phyloP scores from a whole-genome alignment of 2,329 filamentous ascomycete species.

The Helicocarpus griseus region DNA sequence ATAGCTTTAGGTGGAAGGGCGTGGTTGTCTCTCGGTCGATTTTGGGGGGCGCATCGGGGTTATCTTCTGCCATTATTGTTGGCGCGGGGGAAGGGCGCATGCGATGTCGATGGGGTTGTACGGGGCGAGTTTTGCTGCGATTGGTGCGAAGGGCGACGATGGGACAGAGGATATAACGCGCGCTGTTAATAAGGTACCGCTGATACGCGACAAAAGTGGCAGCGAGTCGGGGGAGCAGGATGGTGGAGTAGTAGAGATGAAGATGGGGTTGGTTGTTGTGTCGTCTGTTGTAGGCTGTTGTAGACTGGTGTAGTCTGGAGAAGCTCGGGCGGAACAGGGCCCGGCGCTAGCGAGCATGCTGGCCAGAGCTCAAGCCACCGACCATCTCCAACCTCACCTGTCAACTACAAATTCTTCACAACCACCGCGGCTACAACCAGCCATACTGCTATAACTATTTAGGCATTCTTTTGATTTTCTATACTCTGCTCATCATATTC shows the following conservation, averaged over 20 bases:
- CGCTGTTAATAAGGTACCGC: background rate
- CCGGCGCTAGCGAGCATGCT: background rate
- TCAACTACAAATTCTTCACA: background rate
- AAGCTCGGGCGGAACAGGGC: too few species aligned
- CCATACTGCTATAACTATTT: background rate
- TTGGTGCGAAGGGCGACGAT: background rate
- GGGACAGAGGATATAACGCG: background rate
- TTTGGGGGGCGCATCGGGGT: constrained; percentile 30
- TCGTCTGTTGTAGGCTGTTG: too few species aligned
- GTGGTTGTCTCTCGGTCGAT: constrained; percentile 61
- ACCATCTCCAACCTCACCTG: background rate
- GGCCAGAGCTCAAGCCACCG: background rate
- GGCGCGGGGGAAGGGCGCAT: constrained; percentile 7
- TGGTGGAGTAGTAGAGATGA: background rate
- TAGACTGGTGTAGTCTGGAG: too few species aligned
- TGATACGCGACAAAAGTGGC: background rate
- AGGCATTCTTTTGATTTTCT: background rate
- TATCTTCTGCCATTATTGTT: constrained; percentile 1
- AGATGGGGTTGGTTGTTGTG: too few species aligned
- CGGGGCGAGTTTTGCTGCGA: background rate
- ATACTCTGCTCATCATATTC: too few species aligned
- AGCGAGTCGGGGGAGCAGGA: background rate
- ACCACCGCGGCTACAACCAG: background rate
- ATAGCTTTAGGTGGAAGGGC: constrained; percentile 78
- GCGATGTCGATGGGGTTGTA: too few species aligned